A percentile compares a stretch with the other conserved stretches of the same genome.
Evolutionary conservation across 345 rosid species (phyloP).

Genomic region (Euphorbia peplus): DNA sequence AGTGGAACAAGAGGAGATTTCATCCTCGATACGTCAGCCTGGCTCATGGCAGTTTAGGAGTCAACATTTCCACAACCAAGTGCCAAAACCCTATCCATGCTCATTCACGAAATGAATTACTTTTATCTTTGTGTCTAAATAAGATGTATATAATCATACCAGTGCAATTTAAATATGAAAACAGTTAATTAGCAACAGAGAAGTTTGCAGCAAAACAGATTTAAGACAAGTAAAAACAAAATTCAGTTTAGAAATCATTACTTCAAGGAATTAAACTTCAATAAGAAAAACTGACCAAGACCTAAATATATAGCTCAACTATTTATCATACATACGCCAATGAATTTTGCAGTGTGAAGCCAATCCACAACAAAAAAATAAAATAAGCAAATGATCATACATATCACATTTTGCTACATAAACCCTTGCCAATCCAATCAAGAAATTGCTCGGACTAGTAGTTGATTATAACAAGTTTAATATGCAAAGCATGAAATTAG

Average conservation of each 20-base stretch:
- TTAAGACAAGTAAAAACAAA: background rate
- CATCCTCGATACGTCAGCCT: slow-evolving; percentile 55
- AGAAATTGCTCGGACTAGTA: background rate
- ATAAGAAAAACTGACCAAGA: background rate
- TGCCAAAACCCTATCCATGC: slow-evolving; percentile 23
- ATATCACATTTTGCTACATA: background rate
- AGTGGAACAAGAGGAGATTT: slow-evolving; percentile 83
- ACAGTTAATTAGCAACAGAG: background rate
- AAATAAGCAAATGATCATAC: background rate
- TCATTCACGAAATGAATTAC: slow-evolving; percentile 10
- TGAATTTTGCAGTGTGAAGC: background rate
- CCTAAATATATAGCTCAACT: background rate
- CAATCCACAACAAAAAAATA: background rate
- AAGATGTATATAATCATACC: background rate
- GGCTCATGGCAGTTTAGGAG: slow-evolving; percentile 59
- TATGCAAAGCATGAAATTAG: background rate
- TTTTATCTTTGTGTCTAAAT: slow-evolving; percentile 1
- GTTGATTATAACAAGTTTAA: too few species aligned
- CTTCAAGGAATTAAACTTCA: background rate
- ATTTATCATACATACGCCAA: background rate
- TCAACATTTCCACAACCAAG: slow-evolving; percentile 42
- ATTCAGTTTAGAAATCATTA: background rate
- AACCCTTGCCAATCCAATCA: slow-evolving; percentile 1
- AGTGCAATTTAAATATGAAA: background rate
- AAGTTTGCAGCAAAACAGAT: background rate